Percentiles rank a stretch among this genome's conserved stretches.
Conservation (phyloP, 139 green algal species). For the Coelastrella sp. region DNA sequence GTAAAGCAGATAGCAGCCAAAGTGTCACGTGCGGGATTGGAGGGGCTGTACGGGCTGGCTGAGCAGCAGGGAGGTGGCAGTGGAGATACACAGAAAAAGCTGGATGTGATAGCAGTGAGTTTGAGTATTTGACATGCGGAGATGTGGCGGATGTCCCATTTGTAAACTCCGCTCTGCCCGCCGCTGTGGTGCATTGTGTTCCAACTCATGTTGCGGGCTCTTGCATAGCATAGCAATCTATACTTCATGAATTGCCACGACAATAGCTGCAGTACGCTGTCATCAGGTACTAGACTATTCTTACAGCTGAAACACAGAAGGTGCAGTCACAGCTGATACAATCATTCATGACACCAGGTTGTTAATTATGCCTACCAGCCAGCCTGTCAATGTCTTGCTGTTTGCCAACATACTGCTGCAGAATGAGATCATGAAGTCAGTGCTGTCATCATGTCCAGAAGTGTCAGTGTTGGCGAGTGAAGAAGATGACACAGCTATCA, state of each 20-base stretch:
- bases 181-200: too few species aligned
- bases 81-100: slow-evolving; percentile 67
- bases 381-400: not conserved
- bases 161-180: not conserved
- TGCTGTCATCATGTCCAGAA: slow-evolving; percentile 50
- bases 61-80: slow-evolving; percentile 31
- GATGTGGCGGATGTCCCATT: not conserved
- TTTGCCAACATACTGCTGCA: not conserved
- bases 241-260: too few species aligned
- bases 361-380: not conserved
- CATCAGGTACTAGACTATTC: too few species aligned
- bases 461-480: slow-evolving; percentile 74
- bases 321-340: too few species aligned
- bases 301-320: too few species aligned
- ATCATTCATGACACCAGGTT: not conserved
- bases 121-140: not conserved
- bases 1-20: slow-evolving; percentile 31
- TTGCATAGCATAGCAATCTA: too few species aligned
- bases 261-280: too few species aligned
- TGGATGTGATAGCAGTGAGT: slow-evolving; percentile 69
- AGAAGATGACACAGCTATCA: slow-evolving; percentile 73
- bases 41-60: slow-evolving; percentile 54
- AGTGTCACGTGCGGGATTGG: slow-evolving; percentile 56
- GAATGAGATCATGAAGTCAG: slow-evolving; percentile 67
- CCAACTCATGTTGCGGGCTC: too few species aligned